A percentile compares a stretch with the other conserved stretches of the same genome.
These are phyloP conservation scores for Diaporthe vaccinii DNA, from an alignment of 2,329 filamentous ascomycete species.

Conservation along the genomic window DNA sequence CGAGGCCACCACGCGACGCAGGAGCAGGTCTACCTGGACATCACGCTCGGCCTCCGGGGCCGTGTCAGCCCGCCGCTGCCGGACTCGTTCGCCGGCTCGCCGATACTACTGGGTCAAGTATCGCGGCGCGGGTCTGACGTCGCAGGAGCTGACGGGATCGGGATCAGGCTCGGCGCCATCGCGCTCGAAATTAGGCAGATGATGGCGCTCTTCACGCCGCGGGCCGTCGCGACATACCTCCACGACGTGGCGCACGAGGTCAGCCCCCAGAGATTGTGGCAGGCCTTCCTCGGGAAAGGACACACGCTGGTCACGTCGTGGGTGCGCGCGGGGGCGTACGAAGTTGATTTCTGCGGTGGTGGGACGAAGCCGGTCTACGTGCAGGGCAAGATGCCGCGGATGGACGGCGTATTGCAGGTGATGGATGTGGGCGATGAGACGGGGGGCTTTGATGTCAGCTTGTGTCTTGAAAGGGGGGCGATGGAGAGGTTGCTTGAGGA, in stretches of 20 bases:
- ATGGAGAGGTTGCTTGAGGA: constrained; percentile 49
- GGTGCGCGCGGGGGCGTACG: constrained; percentile 53
- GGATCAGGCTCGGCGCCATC: constrained; percentile 39
- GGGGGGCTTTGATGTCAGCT: constrained; percentile 52
- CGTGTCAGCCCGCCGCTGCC: constrained; percentile 56
- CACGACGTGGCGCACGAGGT: constrained; percentile 59
- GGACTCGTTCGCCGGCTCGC: constrained; percentile 59
- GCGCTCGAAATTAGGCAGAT: constrained; percentile 53
- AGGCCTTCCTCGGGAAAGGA: constrained; percentile 57
- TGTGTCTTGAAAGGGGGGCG: constrained; percentile 50
- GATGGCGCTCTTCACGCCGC: constrained; percentile 53
- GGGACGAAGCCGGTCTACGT: constrained; percentile 52
- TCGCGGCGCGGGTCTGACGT: constrained; percentile 37
- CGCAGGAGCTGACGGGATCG: background rate
- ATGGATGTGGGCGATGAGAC: constrained; percentile 51
- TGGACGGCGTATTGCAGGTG: constrained; percentile 59
- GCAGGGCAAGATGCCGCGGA: constrained; percentile 56
- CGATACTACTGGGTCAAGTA: constrained; percentile 56
- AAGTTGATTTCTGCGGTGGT: constrained; percentile 55
- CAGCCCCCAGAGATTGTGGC: constrained; percentile 62
- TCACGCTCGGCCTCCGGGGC: constrained; percentile 56
- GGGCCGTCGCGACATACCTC: constrained; percentile 55
- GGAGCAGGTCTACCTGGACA: constrained; percentile 54
- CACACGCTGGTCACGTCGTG: constrained; percentile 61
- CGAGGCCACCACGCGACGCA: constrained; percentile 46